A percentile compares a stretch with the other conserved stretches of the same genome.
Evolutionary conservation across 805 yeast species (phyloP).

Genomic region (Suhomyces tanzawaensis): DNA sequence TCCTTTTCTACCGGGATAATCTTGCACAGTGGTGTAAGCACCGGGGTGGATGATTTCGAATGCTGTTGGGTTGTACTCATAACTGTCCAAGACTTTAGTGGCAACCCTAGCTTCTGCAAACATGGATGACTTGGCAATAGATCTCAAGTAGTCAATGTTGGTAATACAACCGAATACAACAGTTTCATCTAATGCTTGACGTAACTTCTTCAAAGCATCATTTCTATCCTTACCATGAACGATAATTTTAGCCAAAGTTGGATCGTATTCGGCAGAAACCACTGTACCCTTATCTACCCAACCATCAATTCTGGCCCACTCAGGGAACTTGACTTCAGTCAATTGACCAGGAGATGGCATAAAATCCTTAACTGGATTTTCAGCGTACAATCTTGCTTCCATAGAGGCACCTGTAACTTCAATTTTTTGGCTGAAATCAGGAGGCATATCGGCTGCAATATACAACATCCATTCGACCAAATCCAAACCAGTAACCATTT

Average conservation of each 20-base stretch:
- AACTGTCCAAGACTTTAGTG: conserved; percentile 84
- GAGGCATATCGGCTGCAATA: conserved; percentile 88
- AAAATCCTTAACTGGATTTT: conserved; percentile 92
- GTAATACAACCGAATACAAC: conserved; percentile 85
- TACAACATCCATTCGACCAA: conserved; percentile 95
- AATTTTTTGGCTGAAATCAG: conserved; percentile 63
- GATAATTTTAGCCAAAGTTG: conserved; percentile 92
- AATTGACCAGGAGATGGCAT: conserved; percentile 96
- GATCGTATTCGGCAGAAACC: conserved; percentile 91
- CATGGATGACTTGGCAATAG: conserved; percentile 80
- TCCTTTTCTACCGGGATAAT: conserved; percentile 92
- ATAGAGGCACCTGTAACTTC: conserved; percentile 81
- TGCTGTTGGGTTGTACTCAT: conserved; percentile 75
- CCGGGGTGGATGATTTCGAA: conserved; percentile 69
- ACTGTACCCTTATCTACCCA: conserved; percentile 91
- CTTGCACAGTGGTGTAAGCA: conserved; percentile 94
- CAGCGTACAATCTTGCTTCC: conserved; percentile 97
- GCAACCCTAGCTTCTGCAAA: conserved; percentile 80
- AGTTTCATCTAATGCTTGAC: conserved; percentile 82
- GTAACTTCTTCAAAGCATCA: conserved; percentile 76
- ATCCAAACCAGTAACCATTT: conserved; percentile 90
- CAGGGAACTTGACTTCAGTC: conserved; percentile 80
- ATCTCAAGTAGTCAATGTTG: conserved; percentile 83
- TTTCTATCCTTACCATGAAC: conserved; percentile 88
- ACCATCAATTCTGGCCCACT: conserved; percentile 89